Evolutionary conservation across 176 grass and related monocot genomes (phyloP).

Genomic region (Oryza rufipogon): DNA sequence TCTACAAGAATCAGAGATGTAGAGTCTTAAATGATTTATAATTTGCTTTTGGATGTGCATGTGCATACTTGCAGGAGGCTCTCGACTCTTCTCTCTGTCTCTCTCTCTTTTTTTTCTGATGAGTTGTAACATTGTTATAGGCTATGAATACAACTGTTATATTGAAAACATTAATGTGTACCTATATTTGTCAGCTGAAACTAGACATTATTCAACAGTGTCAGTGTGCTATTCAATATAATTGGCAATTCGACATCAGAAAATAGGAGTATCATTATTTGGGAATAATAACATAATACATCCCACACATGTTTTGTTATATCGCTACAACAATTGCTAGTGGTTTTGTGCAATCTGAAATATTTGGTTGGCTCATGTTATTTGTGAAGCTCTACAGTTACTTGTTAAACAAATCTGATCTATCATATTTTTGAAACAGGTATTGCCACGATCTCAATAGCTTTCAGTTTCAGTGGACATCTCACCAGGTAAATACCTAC

Average conservation of each 20-base stretch:
- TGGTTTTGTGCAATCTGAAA: conserved; percentile 3
- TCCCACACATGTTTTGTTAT: neutral
- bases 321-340: neutral
- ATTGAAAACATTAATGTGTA: conserved; percentile 2
- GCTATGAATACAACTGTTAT: conserved; percentile 2
- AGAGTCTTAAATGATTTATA: neutral
- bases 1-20: conserved; percentile 12
- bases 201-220: neutral
- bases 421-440: conserved; percentile 51
- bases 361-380: conserved; percentile 16
- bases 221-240: neutral
- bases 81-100: neutral
- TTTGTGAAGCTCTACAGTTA: conserved; percentile 22
- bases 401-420: conserved; percentile 29
- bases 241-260: neutral
- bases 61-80: neutral
- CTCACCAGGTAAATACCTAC: conserved; percentile 86
- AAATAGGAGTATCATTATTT: neutral
- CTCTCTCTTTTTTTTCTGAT: neutral
- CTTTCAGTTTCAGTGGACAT: conserved; percentile 94
- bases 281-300: neutral
- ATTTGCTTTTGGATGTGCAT: neutral
- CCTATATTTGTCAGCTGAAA: neutral
- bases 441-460: conserved; percentile 99
- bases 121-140: conserved; percentile 10